Base-by-base conservation (phyloP, 2,329 filamentous ascomycete genomes). In the Diplodia corticola region DNA sequence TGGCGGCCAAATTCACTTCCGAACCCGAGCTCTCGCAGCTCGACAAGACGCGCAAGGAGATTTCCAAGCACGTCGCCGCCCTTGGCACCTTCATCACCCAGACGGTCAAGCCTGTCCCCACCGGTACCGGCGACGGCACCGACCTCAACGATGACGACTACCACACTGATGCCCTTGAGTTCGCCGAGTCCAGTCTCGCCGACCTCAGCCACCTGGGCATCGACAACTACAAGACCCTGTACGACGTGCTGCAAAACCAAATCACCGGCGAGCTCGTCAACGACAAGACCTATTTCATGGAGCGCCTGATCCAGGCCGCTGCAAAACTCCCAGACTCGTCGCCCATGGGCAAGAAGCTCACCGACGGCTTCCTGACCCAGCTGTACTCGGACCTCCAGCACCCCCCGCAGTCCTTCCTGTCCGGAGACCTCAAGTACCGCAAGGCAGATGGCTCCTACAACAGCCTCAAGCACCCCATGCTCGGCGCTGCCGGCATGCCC, bases 401-500 rank as follows among this genome's bases (percentile, higher is more conserved):
- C 68, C 82, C 82, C 4, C 82, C 82, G 4, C 77, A 80, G 35
- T 78, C 74, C 13, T 72, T 82, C 60, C 74, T 84, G 7, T 78
- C 77, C 20, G 67, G 76, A n/a, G 75, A 82, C 60, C 82, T 75
- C 67, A 75, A 80, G 64, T 84, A 80, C 69, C 76, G 82, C n/a
- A 76, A 78, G 59, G 80, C 82, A 5, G 81, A 84, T 71, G 82
- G 82, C 28, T 83, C 81, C 1, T 77, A 78, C 67, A 84, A 84
- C 74, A 91, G 88, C 71, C 81, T 88, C 57, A 78, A 87, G 22
- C 81, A 85, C 70, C 89, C 89, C 2, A 81, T 87, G 63, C 79
- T 92, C 33, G 89, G 89, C 2, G 83, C 82, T 44, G 88, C 89
- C 10, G 85, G 85, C 13, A 86, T 86, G n/a, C 84, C 88, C 0